These are phyloP conservation scores for Pseudocercospora eumusae DNA, from an alignment of 2,329 filamentous ascomycete genomes.

Conservation along the genomic window DNA sequence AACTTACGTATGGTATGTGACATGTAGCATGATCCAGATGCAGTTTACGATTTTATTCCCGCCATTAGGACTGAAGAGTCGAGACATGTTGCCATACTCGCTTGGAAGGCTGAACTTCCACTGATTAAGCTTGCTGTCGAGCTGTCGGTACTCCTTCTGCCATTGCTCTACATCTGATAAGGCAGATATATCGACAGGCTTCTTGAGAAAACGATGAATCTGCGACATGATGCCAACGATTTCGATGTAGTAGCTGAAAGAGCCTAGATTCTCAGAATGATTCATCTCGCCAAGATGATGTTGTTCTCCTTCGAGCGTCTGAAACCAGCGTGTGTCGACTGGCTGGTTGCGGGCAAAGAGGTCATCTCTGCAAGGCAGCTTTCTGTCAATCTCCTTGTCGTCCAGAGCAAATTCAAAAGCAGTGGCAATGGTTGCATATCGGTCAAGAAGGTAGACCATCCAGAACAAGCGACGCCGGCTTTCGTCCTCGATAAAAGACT, in stretches of 20 bases:
- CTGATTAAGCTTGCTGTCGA: slow-evolving; percentile 74
- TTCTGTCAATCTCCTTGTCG: slow-evolving; percentile 86
- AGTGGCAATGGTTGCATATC: slow-evolving; percentile 86
- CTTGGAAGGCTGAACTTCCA: slow-evolving; percentile 83
- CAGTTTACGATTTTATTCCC: slow-evolving; percentile 72
- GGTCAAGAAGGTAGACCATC: slow-evolving; percentile 89
- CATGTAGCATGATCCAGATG: slow-evolving; percentile 88
- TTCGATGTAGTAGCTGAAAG: slow-evolving; percentile 88
- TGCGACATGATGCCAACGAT: slow-evolving; percentile 83
- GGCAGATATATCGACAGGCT: slow-evolving; percentile 83
- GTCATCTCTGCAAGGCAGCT: slow-evolving; percentile 82
- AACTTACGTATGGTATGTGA: slow-evolving; percentile 78
- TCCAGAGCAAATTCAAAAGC: slow-evolving; percentile 89
- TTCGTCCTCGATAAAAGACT: slow-evolving; percentile 87
- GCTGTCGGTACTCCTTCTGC: slow-evolving; percentile 82
- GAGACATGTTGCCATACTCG: slow-evolving; percentile 82
- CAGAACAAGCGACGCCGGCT: slow-evolving; percentile 82
- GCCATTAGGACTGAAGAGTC: slow-evolving; percentile 65
- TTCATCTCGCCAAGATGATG: slow-evolving; percentile 52
- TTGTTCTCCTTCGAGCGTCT: slow-evolving; percentile 56
- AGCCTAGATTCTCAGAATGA: slow-evolving; percentile 77
- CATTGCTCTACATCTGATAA: slow-evolving; percentile 83
- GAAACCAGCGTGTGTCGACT: slow-evolving; percentile 84
- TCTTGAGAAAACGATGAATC: slow-evolving; percentile 85
- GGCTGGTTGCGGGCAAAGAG: slow-evolving; percentile 80